Percentiles rank a stretch among this genome's conserved stretches.
phyloP scores from a whole-genome alignment of 2,329 filamentous ascomycete species.

The Colletotrichum viniferum region DNA sequence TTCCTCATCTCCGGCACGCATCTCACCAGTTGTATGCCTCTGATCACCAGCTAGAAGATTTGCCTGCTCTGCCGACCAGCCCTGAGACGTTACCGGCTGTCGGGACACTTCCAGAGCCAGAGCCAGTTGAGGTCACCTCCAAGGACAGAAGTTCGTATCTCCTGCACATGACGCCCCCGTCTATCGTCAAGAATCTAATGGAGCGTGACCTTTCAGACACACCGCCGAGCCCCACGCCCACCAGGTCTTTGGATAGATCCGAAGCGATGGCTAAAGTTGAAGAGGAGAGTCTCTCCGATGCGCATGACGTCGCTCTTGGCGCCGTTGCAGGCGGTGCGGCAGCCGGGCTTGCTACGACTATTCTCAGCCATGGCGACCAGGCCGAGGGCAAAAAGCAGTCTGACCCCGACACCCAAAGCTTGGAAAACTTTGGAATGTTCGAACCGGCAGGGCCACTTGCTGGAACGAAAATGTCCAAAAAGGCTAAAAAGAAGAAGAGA shows the following conservation, averaged over 20 bases:
- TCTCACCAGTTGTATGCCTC: neutral
- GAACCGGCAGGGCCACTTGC: neutral
- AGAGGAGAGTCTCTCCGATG: conserved; percentile 27
- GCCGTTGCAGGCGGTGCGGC: neutral
- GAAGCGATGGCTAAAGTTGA: conserved; percentile 24
- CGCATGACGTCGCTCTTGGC: neutral
- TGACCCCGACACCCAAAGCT: neutral
- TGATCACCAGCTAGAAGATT: neutral
- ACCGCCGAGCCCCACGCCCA: conserved; percentile 29
- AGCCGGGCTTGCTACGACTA: neutral
- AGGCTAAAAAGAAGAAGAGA: conserved; percentile 37
- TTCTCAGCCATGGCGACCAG: neutral
- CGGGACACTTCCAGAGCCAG: conserved; percentile 37
- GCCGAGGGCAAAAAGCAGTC: neutral
- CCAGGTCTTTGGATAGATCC: conserved; percentile 21
- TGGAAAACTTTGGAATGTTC: neutral
- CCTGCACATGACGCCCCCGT: conserved; percentile 41
- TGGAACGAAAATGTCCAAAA: conserved; percentile 29
- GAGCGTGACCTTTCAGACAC: conserved; percentile 24
- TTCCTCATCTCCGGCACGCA: neutral
- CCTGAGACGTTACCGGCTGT: conserved; percentile 6
- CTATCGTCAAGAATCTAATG: conserved; percentile 31
- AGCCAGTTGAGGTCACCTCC: conserved; percentile 43
- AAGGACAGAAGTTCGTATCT: conserved; percentile 49
- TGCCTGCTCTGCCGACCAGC: conserved; percentile 20